phyloP scores from a whole-genome alignment of 2,329 filamentous ascomycete species.

The Clathrospora elynae region DNA sequence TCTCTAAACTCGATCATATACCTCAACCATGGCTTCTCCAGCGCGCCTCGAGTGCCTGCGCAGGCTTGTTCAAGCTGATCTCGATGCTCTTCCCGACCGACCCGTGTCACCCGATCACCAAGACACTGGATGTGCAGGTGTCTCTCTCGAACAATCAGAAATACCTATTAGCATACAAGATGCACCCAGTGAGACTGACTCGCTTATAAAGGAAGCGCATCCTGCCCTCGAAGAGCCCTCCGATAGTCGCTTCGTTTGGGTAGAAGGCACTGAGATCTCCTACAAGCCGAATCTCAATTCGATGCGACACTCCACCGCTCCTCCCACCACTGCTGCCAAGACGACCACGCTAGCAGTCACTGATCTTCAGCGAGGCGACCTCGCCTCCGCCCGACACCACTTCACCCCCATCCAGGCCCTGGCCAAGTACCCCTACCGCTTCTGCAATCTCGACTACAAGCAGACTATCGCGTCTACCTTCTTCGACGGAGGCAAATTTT shows the following conservation, averaged over 20 bases:
- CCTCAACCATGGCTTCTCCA: slow-evolving; percentile 25
- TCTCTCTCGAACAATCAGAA: slow-evolving; percentile 17
- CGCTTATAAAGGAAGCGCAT: slow-evolving; percentile 2
- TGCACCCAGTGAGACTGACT: neutral
- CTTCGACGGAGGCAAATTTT: slow-evolving; percentile 65
- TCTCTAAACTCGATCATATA: neutral
- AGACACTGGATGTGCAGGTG: too few species aligned
- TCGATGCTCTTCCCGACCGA: too few species aligned
- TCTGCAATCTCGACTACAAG: slow-evolving; percentile 55
- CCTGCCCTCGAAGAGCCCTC: slow-evolving; percentile 8
- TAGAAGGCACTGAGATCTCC: slow-evolving; percentile 27
- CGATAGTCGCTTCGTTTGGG: slow-evolving; percentile 31
- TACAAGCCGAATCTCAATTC: slow-evolving; percentile 30
- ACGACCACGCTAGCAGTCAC: slow-evolving; percentile 20
- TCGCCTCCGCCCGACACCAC: slow-evolving; percentile 40
- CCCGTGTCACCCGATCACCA: too few species aligned
- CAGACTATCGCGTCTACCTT: slow-evolving; percentile 59
- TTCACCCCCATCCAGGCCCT: slow-evolving; percentile 56
- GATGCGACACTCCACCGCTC: slow-evolving; percentile 12
- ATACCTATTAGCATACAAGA: slow-evolving; percentile 16
- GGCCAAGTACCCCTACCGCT: slow-evolving; percentile 63
- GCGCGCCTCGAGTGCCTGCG: slow-evolving; percentile 33
- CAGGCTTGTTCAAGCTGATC: slow-evolving; percentile 19
- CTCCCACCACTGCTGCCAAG: neutral
- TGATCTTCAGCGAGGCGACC: slow-evolving; percentile 36